Base-by-base conservation (phyloP, 176 grass and related monocot genomes). In the Carex littledalei region DNA sequence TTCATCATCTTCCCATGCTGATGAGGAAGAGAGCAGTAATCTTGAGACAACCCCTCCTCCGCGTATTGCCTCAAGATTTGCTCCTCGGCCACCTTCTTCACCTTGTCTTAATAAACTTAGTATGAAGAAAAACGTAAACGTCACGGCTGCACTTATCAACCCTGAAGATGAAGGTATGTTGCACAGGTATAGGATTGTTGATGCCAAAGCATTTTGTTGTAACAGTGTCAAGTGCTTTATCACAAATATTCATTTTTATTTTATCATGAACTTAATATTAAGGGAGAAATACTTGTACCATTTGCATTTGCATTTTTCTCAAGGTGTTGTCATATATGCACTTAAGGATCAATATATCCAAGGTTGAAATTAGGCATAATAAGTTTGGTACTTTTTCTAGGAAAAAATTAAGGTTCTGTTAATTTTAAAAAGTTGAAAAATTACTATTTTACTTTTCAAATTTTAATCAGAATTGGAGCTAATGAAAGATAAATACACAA, bases 401-500 rank as follows among this genome's bases (percentile, higher is more conserved):
- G 2, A 69, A 69, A 67, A 18, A 39, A 69, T 8, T 41, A 20
- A 63, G 17, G 6, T 41, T 43, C 67, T 70, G 8, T 8, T 70
- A 70, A 67, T 35, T 39, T 15, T 37, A 0, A 70, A 70, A 35
- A 0, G 4, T 3, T 9, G 2, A 8, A n/a, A 70, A 70, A 70
- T 39, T 39, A 39, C 5, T n/a, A 39, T 6, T 67, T 41, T 68
- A 3, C 15, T 70, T 15, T 78, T n/a, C 7, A 32, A 78, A 78
- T 61, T 80, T 8, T 63, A 15, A 84, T 66, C 89, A 97, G 94
- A 97, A 78, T 84, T 97, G 87, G 92, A 97, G 85, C 89, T 93
- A 78, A 97, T 97, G 49, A 97, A 93, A 89, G 94, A 97, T 89
- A 97, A 94, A 81, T 97, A 92, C 84, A 89, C 94, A 7, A 94